Evolutionary conservation across 2,329 filamentous ascomycete genomes (phyloP).

Genomic region (Waltergamsia citrina): DNA sequence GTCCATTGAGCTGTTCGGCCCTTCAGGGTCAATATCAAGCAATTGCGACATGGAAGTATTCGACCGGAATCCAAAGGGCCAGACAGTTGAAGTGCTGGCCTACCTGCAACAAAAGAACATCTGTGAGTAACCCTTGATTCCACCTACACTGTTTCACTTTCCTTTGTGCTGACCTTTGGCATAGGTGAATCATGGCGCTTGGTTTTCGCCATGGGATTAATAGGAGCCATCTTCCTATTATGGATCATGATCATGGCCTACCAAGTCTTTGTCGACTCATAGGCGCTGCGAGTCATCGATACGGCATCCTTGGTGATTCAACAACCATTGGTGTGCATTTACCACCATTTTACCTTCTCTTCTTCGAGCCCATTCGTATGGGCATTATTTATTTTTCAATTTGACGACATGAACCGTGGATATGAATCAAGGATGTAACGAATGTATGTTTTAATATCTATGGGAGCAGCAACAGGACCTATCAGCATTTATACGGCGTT

Average conservation of each 20-base stretch:
- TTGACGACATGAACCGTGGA: too few relatives aligned
- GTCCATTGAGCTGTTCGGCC: conserved; percentile 54
- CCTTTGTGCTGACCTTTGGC: not conserved
- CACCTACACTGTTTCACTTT: not conserved
- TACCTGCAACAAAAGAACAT: conserved; percentile 56
- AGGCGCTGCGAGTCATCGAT: not conserved
- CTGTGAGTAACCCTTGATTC: conserved; percentile 33
- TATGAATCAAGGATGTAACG: not conserved
- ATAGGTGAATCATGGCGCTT: conserved; percentile 54
- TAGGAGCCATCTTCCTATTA: conserved; percentile 50
- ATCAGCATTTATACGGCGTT: not conserved
- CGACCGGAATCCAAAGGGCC: conserved; percentile 36
- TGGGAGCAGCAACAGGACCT: not conserved
- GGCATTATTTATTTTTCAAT: not conserved
- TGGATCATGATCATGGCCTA: conserved; percentile 63
- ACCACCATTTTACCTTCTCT: not conserved
- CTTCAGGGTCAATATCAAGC: conserved; percentile 44
- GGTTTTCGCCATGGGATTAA: conserved; percentile 52
- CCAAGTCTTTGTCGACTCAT: conserved; percentile 46
- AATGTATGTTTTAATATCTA: not conserved
- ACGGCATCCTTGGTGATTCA: not conserved
- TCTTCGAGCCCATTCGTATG: too few relatives aligned
- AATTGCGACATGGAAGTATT: conserved; percentile 52
- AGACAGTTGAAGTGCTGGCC: conserved; percentile 45
- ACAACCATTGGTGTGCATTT: not conserved